These are phyloP conservation scores for Citrus cavaleriei DNA, from an alignment of 345 rosid genomes.

Conservation along the genomic window DNA sequence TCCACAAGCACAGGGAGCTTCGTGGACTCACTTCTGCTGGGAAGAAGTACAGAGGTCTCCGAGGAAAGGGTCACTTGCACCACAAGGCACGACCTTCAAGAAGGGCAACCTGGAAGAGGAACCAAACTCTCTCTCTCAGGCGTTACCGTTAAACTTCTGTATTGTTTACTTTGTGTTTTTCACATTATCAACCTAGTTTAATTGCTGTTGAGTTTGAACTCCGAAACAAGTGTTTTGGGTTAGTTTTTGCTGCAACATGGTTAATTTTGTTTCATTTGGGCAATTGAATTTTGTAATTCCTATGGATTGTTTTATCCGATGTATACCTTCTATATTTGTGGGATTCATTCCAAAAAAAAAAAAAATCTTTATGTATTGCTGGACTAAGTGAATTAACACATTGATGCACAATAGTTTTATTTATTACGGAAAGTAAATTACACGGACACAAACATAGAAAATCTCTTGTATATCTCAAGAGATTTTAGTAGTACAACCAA, in stretches of 20 bases:
- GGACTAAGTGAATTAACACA: no score
- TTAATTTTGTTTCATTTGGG: conserved; percentile 1
- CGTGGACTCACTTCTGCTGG: conserved; percentile 86
- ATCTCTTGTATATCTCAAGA: no score
- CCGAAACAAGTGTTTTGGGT: not conserved
- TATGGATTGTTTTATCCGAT: not conserved
- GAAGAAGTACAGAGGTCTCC: conserved; percentile 77
- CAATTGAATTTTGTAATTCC: conserved; percentile 8
- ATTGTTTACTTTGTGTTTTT: conserved; percentile 7
- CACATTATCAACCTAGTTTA: conserved; percentile 14
- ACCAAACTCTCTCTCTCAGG: conserved; percentile 53
- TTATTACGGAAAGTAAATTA: no score
- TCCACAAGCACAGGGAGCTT: conserved; percentile 82
- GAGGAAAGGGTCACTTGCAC: conserved; percentile 72
- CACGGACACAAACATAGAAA: no score
- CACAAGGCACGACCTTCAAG: conserved; percentile 80
- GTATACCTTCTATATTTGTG: not conserved
- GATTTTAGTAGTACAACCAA: no score
- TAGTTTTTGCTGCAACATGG: conserved; percentile 1
- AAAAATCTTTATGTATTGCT: no score
- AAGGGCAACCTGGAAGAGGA: conserved; percentile 80
- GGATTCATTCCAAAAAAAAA: not conserved
- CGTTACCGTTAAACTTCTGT: conserved; percentile 58
- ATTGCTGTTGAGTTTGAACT: not conserved
- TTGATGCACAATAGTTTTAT: no score